A percentile compares a stretch with the other conserved stretches of the same genome.
Evolutionary conservation across 805 yeast genomes (phyloP).

Genomic region (Suhomyces sp.): DNA sequence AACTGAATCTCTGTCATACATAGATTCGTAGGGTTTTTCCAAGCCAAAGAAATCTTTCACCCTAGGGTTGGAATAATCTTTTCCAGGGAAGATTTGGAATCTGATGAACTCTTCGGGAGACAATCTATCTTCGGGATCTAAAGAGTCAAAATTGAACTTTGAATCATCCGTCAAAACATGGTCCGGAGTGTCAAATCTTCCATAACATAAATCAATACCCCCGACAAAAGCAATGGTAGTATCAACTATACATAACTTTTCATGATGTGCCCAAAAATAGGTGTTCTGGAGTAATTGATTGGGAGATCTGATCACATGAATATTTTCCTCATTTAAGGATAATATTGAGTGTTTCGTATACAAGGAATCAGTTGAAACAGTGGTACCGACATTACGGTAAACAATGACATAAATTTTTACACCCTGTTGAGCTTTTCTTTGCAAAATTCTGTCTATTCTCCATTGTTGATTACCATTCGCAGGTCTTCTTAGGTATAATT

Average conservation of each 20-base stretch:
- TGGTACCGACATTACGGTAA: conserved; percentile 90
- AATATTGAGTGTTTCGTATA: conserved; percentile 94
- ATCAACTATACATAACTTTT: conserved; percentile 83
- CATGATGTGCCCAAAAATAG: conserved; percentile 99
- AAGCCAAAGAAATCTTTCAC: conserved; percentile 80
- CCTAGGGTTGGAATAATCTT: conserved; percentile 95
- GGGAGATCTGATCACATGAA: conserved; percentile 91
- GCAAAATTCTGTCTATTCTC: conserved; percentile 84
- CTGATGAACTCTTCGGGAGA: conserved; percentile 44
- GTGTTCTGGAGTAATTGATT: conserved; percentile 92
- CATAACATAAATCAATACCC: conserved; percentile 94
- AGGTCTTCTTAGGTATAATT: conserved; percentile 87
- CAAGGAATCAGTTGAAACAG: conserved; percentile 89
- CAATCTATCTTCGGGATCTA: conserved; percentile 28
- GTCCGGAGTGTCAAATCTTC: conserved; percentile 95
- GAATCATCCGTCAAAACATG: conserved; percentile 84
- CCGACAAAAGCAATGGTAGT: conserved; percentile 88
- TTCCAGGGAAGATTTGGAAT: conserved; percentile 85
- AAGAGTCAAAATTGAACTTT: conserved; percentile 31
- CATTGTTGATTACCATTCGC: conserved; percentile 93
- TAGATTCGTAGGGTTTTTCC: conserved; percentile 84
- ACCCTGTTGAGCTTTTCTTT: conserved; percentile 90
- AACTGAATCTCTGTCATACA: conserved; percentile 76
- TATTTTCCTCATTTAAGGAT: conserved; percentile 74
- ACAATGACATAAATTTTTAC: conserved; percentile 90